Percentiles rank a stretch among this genome's conserved stretches.
phyloP scores from a whole-genome alignment of 1,284 basidiomycete genomes.

The Caloboletus inedulis region DNA sequence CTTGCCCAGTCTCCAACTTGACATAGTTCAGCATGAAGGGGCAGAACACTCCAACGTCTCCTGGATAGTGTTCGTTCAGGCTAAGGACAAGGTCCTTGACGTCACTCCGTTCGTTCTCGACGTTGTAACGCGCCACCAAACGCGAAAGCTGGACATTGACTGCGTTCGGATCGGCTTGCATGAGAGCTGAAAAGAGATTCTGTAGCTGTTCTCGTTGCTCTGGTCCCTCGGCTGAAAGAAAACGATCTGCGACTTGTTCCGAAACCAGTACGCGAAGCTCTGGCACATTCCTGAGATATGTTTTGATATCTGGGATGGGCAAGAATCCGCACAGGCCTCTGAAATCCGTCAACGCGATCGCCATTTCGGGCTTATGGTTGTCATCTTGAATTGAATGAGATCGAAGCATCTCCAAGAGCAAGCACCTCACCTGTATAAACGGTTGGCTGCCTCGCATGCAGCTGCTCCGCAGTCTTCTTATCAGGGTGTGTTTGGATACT shows the following conservation, averaged over 20 bases:
- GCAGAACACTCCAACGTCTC: constrained; percentile 94
- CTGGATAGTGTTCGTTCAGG: constrained; percentile 82
- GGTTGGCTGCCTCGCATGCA: constrained; percentile 75
- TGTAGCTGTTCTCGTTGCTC: constrained; percentile 43
- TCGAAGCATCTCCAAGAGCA: neutral
- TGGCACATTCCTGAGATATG: constrained; percentile 66
- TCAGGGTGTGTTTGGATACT: constrained; percentile 98
- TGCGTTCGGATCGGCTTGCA: constrained; percentile 61
- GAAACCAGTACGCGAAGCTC: constrained; percentile 79
- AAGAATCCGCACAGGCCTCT: constrained; percentile 90
- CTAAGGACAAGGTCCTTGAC: constrained; percentile 68
- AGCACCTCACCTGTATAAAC: constrained; percentile 79
- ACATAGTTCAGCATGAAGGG: constrained; percentile 90
- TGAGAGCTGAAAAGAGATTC: constrained; percentile 77
- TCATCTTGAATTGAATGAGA: constrained; percentile 47
- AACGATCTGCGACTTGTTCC: constrained; percentile 45
- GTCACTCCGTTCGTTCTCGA: constrained; percentile 42
- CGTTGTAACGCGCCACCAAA: constrained; percentile 65
- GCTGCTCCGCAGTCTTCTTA: constrained; percentile 78
- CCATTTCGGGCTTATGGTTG: constrained; percentile 99
- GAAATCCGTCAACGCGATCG: constrained; percentile 91
- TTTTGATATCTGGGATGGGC: constrained; percentile 70
- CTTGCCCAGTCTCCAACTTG: constrained; percentile 76
- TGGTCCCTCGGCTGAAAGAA: constrained; percentile 47
- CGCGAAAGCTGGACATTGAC: constrained; percentile 55